Conservation (phyloP, 768 basidiomycete genomes). For the Pleurotus cornucopiae region DNA sequence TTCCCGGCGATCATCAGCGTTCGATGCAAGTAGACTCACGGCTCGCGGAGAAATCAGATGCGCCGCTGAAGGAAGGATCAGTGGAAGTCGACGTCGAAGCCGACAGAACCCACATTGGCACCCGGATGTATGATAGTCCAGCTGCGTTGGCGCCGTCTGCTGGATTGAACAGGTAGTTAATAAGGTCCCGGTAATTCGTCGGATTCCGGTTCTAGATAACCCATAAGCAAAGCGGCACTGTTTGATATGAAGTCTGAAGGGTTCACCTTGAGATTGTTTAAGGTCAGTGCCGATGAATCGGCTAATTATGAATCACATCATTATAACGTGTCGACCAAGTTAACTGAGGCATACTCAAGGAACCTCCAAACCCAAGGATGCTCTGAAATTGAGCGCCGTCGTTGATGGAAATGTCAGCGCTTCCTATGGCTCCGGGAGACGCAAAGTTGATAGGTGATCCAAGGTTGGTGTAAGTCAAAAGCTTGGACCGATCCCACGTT, state of each 20-base stretch:
- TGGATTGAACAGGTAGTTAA: slow-evolving; percentile 58
- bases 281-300: slow-evolving; percentile 61
- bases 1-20: no score
- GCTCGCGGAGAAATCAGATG: slow-evolving; percentile 65
- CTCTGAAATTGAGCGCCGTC: slow-evolving; percentile 52
- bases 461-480: slow-evolving; percentile 42
- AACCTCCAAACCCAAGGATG: slow-evolving; percentile 63
- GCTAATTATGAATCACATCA: slow-evolving; percentile 31
- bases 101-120: slow-evolving; percentile 38
- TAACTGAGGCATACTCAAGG: slow-evolving; percentile 43
- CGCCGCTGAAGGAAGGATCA: slow-evolving; percentile 30
- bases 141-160: slow-evolving; percentile 59
- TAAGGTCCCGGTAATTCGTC: slow-evolving; percentile 51
- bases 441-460: slow-evolving; percentile 50
- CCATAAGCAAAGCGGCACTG: neutral
- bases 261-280: slow-evolving; percentile 63
- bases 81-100: neutral
- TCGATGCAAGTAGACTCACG: slow-evolving; percentile 27
- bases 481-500: slow-evolving; percentile 45
- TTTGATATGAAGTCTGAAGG: neutral
- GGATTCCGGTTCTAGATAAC: slow-evolving; percentile 41
- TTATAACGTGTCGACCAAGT: neutral
- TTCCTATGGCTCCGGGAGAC: slow-evolving; percentile 48
- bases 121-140: slow-evolving; percentile 64
- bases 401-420: slow-evolving; percentile 61